Percentiles rank a stretch among this genome's conserved stretches.
phyloP scores from a whole-genome alignment of 148 eudicot species.

The Cornus suecica region DNA sequence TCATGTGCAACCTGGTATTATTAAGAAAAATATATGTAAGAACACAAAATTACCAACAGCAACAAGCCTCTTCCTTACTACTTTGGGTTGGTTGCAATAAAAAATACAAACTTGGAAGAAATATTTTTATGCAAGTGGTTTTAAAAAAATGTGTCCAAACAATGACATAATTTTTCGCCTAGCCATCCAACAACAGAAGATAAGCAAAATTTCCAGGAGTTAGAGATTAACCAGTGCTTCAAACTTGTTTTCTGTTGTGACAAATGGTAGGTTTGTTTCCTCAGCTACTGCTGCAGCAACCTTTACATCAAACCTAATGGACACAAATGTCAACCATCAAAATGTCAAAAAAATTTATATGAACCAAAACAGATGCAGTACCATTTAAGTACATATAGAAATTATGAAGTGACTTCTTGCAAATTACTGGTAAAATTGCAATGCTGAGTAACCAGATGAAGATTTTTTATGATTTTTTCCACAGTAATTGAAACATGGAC shows the following conservation, averaged over 20 bases:
- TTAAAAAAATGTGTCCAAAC: neutral
- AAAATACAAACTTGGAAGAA: neutral
- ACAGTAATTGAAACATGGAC: too few relatives aligned
- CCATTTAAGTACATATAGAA: neutral
- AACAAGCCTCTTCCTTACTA: too few relatives aligned
- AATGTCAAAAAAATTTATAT: neutral
- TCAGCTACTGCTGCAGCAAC: conserved; percentile 94
- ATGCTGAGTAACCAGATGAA: neutral
- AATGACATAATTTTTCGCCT: neutral
- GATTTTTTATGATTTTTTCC: neutral
- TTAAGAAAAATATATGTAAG: neutral
- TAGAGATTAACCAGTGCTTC: conserved; percentile 73
- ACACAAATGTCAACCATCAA: too few relatives aligned
- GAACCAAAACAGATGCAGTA: neutral
- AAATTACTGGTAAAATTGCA: neutral
- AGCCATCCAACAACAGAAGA: neutral
- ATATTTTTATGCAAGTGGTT: neutral
- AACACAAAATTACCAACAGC: neutral
- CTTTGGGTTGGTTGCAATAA: too few relatives aligned
- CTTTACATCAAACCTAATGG: conserved; percentile 80
- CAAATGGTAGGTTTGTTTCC: conserved; percentile 87
- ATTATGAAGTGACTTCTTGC: neutral
- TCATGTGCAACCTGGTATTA: conserved; percentile 87
- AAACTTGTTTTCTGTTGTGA: conserved; percentile 97
- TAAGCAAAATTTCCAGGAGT: neutral